These are phyloP conservation scores for Talaromyces piceae DNA, from an alignment of 2,329 filamentous ascomycete species.

Conservation along the genomic window DNA sequence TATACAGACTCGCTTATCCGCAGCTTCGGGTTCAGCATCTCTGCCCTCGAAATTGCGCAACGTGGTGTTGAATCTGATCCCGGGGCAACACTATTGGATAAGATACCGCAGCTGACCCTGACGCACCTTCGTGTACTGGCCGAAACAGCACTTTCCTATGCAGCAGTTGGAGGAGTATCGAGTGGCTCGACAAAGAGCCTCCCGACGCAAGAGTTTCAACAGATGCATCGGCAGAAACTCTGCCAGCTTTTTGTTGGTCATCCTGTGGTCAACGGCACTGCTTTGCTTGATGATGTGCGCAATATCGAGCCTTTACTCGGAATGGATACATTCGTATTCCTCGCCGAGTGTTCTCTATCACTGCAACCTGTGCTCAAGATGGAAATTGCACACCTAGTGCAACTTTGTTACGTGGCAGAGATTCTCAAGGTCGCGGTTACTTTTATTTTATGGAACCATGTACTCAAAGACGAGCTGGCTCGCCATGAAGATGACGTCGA, in stretches of 20 bases:
- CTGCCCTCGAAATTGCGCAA: conserved; percentile 84
- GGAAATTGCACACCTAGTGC: conserved; percentile 71
- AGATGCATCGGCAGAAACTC: conserved; percentile 63
- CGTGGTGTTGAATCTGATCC: conserved; percentile 70
- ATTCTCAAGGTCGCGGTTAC: conserved; percentile 70
- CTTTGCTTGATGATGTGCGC: conserved; percentile 27
- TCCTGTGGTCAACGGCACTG: conserved; percentile 27
- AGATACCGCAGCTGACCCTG: conserved; percentile 73
- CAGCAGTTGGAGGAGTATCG: conserved; percentile 65
- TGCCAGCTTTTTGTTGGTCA: conserved; percentile 65
- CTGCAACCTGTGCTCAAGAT: conserved; percentile 60
- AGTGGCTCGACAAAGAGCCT: conserved; percentile 47
- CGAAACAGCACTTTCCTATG: conserved; percentile 81
- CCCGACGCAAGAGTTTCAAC: conserved; percentile 58
- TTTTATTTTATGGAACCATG: conserved; percentile 38
- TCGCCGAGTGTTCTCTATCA: conserved; percentile 70
- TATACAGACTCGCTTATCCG: conserved; percentile 37
- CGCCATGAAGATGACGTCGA: conserved; percentile 21
- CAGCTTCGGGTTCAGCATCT: conserved; percentile 72
- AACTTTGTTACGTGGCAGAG: conserved; percentile 84
- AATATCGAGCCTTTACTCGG: conserved; percentile 34
- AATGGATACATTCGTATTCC: conserved; percentile 48
- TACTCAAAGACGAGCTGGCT: conserved; percentile 27
- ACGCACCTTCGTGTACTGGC: conserved; percentile 82
- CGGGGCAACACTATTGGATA: conserved; percentile 70